Conservation (phyloP, 2,329 filamentous ascomycete species). For the Colletotrichum abscissum region DNA sequence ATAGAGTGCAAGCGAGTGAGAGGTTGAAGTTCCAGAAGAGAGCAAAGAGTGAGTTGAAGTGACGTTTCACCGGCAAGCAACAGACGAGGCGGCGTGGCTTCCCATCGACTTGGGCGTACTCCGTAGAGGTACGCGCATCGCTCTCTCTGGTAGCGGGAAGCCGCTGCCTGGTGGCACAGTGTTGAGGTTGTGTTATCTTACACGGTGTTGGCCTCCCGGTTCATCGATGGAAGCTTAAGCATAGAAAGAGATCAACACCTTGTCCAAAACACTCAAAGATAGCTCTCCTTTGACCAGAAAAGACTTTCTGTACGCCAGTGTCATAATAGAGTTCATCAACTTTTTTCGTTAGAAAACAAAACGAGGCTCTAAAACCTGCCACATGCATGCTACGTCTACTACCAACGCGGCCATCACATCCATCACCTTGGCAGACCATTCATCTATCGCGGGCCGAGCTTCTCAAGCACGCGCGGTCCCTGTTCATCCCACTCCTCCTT, state of each 20-base stretch:
- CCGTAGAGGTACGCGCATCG: neutral
- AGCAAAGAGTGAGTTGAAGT: neutral
- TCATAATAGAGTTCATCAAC: slow-evolving; percentile 24
- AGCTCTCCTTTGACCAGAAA: neutral
- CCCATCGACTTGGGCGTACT: neutral
- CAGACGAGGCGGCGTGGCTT: neutral
- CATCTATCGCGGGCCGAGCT: slow-evolving; percentile 85
- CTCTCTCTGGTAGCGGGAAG: neutral
- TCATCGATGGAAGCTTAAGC: neutral
- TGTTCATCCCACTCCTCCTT: slow-evolving; percentile 98
- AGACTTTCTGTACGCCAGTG: neutral
- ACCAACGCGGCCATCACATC: slow-evolving; percentile 5
- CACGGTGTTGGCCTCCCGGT: neutral
- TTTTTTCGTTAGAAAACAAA: slow-evolving; percentile 34
- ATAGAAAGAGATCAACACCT: neutral
- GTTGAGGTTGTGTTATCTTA: neutral
- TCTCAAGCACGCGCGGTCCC: slow-evolving; percentile 85
- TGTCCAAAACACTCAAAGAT: no score
- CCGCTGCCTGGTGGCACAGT: neutral
- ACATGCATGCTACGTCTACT: slow-evolving; percentile 35
- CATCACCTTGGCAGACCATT: neutral
- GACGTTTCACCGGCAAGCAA: slow-evolving; percentile 8
- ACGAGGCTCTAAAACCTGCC: slow-evolving; percentile 34
- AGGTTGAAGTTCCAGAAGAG: neutral
- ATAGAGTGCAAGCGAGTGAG: neutral